A percentile compares a stretch with the other conserved stretches of the same genome.
phyloP scores from a whole-genome alignment of 352 stramenopile species.

The Phytophthora fragariae region DNA sequence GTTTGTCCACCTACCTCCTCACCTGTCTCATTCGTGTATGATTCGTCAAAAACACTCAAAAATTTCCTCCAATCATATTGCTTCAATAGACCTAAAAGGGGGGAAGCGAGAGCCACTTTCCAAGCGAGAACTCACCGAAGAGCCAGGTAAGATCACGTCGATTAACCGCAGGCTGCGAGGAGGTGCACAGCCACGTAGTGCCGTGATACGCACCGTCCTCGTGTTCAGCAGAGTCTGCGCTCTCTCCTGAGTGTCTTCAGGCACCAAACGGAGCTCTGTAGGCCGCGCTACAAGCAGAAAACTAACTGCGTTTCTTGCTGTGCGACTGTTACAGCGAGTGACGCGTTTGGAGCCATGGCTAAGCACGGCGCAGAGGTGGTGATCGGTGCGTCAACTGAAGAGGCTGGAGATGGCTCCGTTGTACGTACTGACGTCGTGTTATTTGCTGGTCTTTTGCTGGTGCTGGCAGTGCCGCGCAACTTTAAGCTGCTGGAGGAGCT shows the following conservation, averaged over 20 bases:
- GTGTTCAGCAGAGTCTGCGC: conserved; percentile 13
- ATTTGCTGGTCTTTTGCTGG: conserved; percentile 4
- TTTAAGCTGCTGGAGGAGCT: conserved; percentile 96
- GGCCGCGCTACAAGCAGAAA: conserved; percentile 21
- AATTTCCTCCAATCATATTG: conserved; percentile 42
- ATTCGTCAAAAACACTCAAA: conserved; percentile 31
- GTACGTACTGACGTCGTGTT: background rate
- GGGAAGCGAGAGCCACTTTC: conserved; percentile 34
- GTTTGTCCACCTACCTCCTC: conserved; percentile 13
- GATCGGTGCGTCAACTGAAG: conserved; percentile 53
- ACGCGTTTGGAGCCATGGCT: conserved; percentile 58
- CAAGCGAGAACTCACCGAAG: conserved; percentile 38
- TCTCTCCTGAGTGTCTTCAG: conserved; percentile 1
- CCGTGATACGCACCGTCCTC: background rate
- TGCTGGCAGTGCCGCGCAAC: conserved; percentile 85
- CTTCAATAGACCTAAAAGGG: conserved; percentile 4
- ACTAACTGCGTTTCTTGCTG: conserved; percentile 13
- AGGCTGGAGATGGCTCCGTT: background rate
- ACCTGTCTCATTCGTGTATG: conserved; percentile 3
- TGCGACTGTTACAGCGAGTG: conserved; percentile 23
- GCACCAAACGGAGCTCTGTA: conserved; percentile 1
- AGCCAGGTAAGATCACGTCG: conserved; percentile 40
- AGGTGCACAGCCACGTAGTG: background rate
- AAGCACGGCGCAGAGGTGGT: conserved; percentile 85
- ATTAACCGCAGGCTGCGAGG: background rate